Conservation (phyloP, 306 rosid species). For the Vachellia pachyceras region DNA sequence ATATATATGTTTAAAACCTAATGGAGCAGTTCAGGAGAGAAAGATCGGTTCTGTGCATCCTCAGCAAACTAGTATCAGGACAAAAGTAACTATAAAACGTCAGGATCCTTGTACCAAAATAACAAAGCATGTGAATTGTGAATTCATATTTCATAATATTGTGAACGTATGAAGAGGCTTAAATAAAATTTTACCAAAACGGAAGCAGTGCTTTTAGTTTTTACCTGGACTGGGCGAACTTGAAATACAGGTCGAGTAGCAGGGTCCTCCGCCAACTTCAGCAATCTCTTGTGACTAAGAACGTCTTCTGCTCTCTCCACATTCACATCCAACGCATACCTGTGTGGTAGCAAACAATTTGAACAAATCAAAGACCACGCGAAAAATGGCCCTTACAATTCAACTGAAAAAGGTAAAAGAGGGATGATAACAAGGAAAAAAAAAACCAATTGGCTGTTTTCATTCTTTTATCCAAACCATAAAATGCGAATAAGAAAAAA, state of each 20-base stretch:
- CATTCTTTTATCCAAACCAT: constrained; percentile 14
- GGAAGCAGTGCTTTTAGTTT: neutral
- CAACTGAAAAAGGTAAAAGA: constrained; percentile 47
- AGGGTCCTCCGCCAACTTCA: constrained; percentile 83
- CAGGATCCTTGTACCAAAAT: neutral
- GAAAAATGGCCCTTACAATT: constrained; percentile 52
- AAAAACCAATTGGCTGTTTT: constrained; percentile 29
- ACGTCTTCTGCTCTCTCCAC: constrained; percentile 99
- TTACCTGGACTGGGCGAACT: constrained; percentile 91
- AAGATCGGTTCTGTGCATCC: neutral
- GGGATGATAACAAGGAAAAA: constrained; percentile 27
- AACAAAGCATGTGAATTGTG: neutral
- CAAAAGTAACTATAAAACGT: neutral
- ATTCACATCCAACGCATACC: constrained; percentile 97
- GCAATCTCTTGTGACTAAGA: constrained; percentile 80
- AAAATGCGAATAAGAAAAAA: constrained; percentile 8
- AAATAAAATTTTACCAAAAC: neutral
- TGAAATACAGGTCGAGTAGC: constrained; percentile 78
- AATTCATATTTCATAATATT: neutral
- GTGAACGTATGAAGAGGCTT: neutral
- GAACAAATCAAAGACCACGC: constrained; percentile 44
- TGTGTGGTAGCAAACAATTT: constrained; percentile 54
- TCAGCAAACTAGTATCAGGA: neutral
- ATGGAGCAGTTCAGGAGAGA: neutral
- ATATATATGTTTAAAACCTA: neutral